phyloP scores from a whole-genome alignment of 208 protist species.

The Herpetomonas samuelpessoai region DNA sequence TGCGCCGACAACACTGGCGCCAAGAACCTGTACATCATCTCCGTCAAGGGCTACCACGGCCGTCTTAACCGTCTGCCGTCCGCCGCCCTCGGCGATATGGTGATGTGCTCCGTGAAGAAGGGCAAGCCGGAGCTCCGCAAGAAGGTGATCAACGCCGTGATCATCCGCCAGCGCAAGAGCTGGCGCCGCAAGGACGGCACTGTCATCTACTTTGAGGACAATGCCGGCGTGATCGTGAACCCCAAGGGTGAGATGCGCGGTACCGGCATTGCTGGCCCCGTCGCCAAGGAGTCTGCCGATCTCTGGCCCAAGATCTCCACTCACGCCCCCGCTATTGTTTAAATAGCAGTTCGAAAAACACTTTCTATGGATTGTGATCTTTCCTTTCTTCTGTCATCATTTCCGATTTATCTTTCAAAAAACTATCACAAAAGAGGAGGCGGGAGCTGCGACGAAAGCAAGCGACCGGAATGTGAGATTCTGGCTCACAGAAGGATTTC shows the following conservation, averaged over 20 bases:
- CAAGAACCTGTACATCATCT: constrained; percentile 99
- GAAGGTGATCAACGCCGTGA: constrained; percentile 98
- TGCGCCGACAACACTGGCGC: constrained; percentile 99
- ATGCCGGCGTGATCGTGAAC: constrained; percentile 99
- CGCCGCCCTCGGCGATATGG: constrained; percentile 98
- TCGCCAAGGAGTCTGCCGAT: constrained; percentile 99
- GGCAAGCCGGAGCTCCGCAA: constrained; percentile 99
- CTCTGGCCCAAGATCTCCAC: constrained; percentile 99
- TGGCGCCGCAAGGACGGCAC: constrained; percentile 98
- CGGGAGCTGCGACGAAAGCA: too few species aligned
- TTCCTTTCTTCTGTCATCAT: too few species aligned
- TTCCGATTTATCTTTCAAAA: background rate
- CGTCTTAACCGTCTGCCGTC: constrained; percentile 98
- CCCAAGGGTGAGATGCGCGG: constrained; percentile 99
- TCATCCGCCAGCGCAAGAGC: constrained; percentile 99
- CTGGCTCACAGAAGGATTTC: too few species aligned
- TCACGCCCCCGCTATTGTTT: constrained; percentile 95
- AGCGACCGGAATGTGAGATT: too few species aligned
- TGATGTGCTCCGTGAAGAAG: constrained; percentile 99
- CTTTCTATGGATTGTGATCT: constrained; percentile 16
- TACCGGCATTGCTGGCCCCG: constrained; percentile 98
- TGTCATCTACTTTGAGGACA: constrained; percentile 99
- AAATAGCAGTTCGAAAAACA: constrained; percentile 33
- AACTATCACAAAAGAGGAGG: too few species aligned
- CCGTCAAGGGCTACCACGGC: constrained; percentile 97